Evolutionary conservation across 306 rosid genomes (phyloP).

Genomic region (Inga oerstediana): DNA sequence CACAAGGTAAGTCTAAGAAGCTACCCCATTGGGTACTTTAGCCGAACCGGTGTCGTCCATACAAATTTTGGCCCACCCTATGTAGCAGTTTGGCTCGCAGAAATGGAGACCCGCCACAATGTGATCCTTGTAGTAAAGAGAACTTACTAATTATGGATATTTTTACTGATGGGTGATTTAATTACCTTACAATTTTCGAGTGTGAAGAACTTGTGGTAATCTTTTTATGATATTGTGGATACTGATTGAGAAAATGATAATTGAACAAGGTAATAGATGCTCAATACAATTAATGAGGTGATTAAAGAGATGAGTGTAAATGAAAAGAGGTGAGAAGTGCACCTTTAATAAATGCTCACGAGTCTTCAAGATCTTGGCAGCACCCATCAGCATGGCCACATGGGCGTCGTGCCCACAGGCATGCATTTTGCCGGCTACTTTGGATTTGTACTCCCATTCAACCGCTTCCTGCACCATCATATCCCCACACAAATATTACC

Average conservation of each 20-base stretch:
- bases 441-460: constrained; percentile 89
- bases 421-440: constrained; percentile 94
- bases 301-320: background rate
- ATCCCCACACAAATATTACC: too few species aligned
- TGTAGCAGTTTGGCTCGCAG: background rate
- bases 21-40: background rate
- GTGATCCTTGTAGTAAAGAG: background rate
- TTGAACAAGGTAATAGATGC: background rate
- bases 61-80: background rate
- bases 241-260: background rate
- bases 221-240: background rate
- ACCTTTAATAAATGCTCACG: constrained; percentile 93
- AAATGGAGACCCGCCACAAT: background rate
- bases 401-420: constrained; percentile 99
- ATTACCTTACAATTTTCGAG: background rate
- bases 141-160: background rate
- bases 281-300: background rate
- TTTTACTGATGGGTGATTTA: background rate
- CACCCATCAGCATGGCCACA: constrained; percentile 94
- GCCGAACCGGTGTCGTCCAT: background rate
- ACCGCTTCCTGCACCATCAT: constrained; percentile 60
- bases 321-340: background rate
- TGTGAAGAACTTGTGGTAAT: background rate
- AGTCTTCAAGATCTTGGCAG: constrained; percentile 86
- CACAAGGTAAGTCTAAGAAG: background rate